Evolutionary conservation across 495 filamentous ascomycete species (phyloP), one percentile per base, ranked within the genome.

Genomic region (Aspergillus baeticus): DNA sequence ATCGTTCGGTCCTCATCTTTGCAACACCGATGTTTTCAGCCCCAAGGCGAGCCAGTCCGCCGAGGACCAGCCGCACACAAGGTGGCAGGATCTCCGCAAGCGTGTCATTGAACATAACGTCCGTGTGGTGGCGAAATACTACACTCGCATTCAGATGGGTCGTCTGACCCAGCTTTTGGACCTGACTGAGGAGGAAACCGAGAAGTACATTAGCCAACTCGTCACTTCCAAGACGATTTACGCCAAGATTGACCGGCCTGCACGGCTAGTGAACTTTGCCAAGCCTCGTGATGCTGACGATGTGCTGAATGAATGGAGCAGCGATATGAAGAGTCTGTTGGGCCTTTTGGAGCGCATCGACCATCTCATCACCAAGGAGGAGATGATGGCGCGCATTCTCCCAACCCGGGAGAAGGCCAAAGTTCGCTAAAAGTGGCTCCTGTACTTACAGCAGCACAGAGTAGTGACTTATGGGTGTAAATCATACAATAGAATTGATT

Each of bases 51-150:
- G 80, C 57, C 80, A 86, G 62, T 81, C 83, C 10, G 67, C 68
- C 14, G 91, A 96, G 57, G 80, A 85, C 55, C 88, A 96, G 72
- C 87, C 91, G 11, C 73, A 88, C 72, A 81, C 81, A 63, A 81
- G 94, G 68, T 98, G 90, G 91, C 82, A 91, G 69, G 95, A 96
- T 65, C 80, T 98, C 57, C 90, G 94, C 56, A 96, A 96, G 79
- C 91, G 94, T 31, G 94, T 98, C 52, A 98, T 98, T 65, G 94
- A 98, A 77, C 94, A 98, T 75, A 98, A 98, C 64, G 94, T 98
- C 39, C 88, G 94, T 37, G 94, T 98, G 7, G 83, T 98, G 10
- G 94, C 95, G 65, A 96, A 96, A 69, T 98, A 98, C 81, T 98
- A 98, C 78, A 98, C 95, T 7, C 90, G 94, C 59, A 96, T 98